A percentile compares a stretch with the other conserved stretches of the same genome.
Evolutionary conservation across 2,329 filamentous ascomycete genomes (phyloP).

Genomic region (Chrysoporthe austroafricana): DNA sequence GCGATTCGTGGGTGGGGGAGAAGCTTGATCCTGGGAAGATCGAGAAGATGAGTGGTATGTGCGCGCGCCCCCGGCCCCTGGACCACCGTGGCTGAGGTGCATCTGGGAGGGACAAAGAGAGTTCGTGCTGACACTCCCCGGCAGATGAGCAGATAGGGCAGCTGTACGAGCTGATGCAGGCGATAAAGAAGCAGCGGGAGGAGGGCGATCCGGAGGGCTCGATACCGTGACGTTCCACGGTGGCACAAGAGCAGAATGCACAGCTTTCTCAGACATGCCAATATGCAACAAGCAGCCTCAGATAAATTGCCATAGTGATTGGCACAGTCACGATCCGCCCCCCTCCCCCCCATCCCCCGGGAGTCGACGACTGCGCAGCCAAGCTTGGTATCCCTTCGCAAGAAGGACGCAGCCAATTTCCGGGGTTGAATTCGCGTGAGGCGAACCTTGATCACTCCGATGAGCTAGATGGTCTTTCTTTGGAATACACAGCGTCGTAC

Average conservation of each 20-base stretch:
- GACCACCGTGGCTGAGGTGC: background rate
- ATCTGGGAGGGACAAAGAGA: background rate
- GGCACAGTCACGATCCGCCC: too few relatives aligned
- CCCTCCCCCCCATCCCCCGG: too few relatives aligned
- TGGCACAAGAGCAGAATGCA: background rate
- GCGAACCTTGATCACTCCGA: too few relatives aligned
- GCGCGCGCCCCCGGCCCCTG: background rate
- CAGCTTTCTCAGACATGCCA: background rate
- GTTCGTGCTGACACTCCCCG: slow-evolving; percentile 25
- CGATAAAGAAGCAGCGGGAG: slow-evolving; percentile 56
- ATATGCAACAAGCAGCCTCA: background rate
- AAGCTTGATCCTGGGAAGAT: slow-evolving; percentile 83
- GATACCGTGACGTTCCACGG: background rate
- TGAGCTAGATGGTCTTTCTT: too few relatives aligned
- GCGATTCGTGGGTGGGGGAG: slow-evolving; percentile 81
- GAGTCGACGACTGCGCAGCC: too few relatives aligned
- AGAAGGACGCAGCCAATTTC: too few relatives aligned
- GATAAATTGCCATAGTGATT: background rate
- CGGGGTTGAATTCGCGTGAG: too few relatives aligned
- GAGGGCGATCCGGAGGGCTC: slow-evolving; percentile 22
- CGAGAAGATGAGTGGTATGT: slow-evolving; percentile 89
- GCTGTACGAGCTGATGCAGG: slow-evolving; percentile 90
- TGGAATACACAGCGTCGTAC: too few relatives aligned
- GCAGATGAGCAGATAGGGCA: slow-evolving; percentile 91
- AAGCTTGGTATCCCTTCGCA: too few relatives aligned